phyloP scores from a whole-genome alignment of 352 stramenopile genomes.

The Peronospora belbahrii region DNA sequence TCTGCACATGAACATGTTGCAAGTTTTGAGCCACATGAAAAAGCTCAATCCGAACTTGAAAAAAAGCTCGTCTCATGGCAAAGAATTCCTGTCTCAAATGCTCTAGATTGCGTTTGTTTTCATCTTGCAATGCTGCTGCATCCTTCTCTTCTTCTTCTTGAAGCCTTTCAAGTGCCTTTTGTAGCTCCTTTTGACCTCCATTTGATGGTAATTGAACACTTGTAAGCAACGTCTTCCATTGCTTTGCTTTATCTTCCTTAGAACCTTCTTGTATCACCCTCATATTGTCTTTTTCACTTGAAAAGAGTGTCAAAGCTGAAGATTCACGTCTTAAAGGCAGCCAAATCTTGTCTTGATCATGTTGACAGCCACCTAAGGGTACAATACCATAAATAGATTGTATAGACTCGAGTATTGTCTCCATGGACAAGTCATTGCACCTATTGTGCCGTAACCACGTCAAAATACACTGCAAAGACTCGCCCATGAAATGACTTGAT shows the following conservation, averaged over 20 bases:
- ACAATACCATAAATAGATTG: conserved; percentile 43
- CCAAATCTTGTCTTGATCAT: conserved; percentile 13
- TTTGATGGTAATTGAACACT: conserved; percentile 30
- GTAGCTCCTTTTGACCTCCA: conserved; percentile 15
- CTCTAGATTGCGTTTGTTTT: conserved; percentile 15
- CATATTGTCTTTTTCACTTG: background rate
- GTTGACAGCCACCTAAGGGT: conserved; percentile 35
- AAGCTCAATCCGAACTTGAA: conserved; percentile 50
- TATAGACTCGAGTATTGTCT: conserved; percentile 30
- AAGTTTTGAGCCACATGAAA: conserved; percentile 32
- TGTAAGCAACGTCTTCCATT: conserved; percentile 26
- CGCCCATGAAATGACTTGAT: background rate
- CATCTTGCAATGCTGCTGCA: no score
- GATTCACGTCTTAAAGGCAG: conserved; percentile 14
- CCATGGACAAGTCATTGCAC: conserved; percentile 24
- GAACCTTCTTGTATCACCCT: background rate
- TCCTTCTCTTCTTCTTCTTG: background rate
- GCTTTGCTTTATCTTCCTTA: conserved; percentile 7
- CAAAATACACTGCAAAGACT: conserved; percentile 14
- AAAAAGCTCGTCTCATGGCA: conserved; percentile 34
- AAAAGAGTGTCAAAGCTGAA: conserved; percentile 7
- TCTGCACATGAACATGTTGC: conserved; percentile 25
- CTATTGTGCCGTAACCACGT: conserved; percentile 32
- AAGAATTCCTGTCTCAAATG: conserved; percentile 33
- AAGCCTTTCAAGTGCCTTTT: conserved; percentile 21